A percentile compares a stretch with the other conserved stretches of the same genome.
These are phyloP conservation scores for Raddia distichophylla DNA, from an alignment of 176 grass and related monocot species.

Conservation along the genomic window DNA sequence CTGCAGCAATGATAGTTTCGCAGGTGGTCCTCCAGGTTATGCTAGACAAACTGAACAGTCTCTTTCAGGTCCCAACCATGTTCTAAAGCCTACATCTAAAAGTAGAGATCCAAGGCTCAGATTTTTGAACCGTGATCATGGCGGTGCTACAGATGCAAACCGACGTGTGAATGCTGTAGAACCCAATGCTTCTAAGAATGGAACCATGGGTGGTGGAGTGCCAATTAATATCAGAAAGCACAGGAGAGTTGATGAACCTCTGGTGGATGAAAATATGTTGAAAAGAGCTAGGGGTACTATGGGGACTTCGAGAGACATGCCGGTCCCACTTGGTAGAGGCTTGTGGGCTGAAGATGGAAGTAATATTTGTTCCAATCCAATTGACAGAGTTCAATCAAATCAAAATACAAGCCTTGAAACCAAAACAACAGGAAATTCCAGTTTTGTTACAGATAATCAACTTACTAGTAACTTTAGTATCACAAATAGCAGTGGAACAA, in stretches of 20 bases:
- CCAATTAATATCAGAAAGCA: slow-evolving; percentile 56
- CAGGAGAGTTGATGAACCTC: slow-evolving; percentile 53
- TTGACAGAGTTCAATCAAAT: slow-evolving; percentile 40
- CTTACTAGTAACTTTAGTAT: slow-evolving; percentile 41
- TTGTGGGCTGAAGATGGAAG: slow-evolving; percentile 55
- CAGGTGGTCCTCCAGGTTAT: slow-evolving; percentile 43
- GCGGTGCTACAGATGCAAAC: slow-evolving; percentile 42
- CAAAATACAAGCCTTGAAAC: slow-evolving; percentile 40
- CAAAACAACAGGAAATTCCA: slow-evolving; percentile 39
- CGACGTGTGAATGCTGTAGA: slow-evolving; percentile 34
- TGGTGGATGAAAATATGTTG: slow-evolving; percentile 44
- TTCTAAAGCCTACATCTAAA: slow-evolving; percentile 56
- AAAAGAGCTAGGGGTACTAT: slow-evolving; percentile 63
- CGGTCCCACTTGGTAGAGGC: slow-evolving; percentile 47
- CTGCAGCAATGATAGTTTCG: slow-evolving; percentile 32
- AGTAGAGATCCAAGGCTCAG: slow-evolving; percentile 88
- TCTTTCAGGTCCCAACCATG: slow-evolving; percentile 42
- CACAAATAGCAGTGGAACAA: slow-evolving; percentile 32
- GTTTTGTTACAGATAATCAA: slow-evolving; percentile 35
- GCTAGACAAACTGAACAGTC: slow-evolving; percentile 45
- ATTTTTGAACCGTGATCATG: slow-evolving; percentile 64
- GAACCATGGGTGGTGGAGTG: slow-evolving; percentile 22
- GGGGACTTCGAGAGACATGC: slow-evolving; percentile 44
- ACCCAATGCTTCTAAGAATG: slow-evolving; percentile 42
- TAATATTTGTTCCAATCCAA: slow-evolving; percentile 31